Conservation (phyloP, 208 protist species). For the Crithidia fasciculata region DNA sequence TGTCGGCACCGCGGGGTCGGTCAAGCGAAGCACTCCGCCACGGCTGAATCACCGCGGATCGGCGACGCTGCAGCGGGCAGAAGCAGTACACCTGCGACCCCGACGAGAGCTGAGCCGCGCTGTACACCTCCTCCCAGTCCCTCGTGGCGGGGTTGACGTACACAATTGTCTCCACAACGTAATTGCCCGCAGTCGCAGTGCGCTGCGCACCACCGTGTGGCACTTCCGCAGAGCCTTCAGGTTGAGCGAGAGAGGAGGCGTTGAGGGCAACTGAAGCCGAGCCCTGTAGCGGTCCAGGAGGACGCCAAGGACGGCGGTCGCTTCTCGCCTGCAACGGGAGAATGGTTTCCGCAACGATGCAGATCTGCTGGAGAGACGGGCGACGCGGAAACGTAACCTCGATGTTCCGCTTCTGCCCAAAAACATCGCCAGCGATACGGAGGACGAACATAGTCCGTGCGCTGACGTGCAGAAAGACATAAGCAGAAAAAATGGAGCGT, state of each 20-base stretch:
- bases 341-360: constrained; percentile 52
- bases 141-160: constrained; percentile 45
- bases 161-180: constrained; percentile 47
- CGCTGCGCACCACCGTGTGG: background rate
- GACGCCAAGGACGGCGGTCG: constrained; percentile 5
- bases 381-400: constrained; percentile 51
- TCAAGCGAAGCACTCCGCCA: background rate
- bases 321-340: constrained; percentile 26
- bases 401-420: constrained; percentile 43
- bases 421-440: constrained; percentile 37
- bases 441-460: constrained; percentile 37
- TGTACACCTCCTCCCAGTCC: constrained; percentile 64
- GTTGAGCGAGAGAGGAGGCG: background rate
- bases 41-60: background rate
- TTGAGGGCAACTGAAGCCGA: background rate
- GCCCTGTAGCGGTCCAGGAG: constrained; percentile 3
- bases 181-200: background rate
- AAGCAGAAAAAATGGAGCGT: background rate
- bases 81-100: constrained; percentile 70
- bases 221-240: background rate
- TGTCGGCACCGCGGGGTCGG: too few relatives aligned
- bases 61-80: constrained; percentile 19
- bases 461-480: background rate
- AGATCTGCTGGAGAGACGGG: constrained; percentile 65
- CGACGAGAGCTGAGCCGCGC: constrained; percentile 55